Base-by-base conservation (phyloP, 306 rosid genomes). In the Arachis hypogaea region DNA sequence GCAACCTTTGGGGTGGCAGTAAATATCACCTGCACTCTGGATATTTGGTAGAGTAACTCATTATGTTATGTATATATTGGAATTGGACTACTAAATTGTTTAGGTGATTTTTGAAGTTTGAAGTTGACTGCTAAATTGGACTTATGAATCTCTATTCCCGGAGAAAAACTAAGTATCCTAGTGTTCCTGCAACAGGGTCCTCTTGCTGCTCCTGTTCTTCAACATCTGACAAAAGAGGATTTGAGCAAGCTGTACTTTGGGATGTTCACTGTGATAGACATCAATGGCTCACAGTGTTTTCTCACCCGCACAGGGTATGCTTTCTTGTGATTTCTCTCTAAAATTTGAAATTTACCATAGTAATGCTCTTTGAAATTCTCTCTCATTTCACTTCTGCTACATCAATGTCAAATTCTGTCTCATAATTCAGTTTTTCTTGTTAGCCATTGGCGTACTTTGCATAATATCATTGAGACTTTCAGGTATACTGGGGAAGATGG, bases 401-500 rank as follows among this genome's bases (percentile, higher is more conserved):
- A 50, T 61, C 22, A 14, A 4, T 36, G 44, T 18, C 43, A 55
- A 69, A 22, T 22, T 22, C 42, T 18, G 60, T 58, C n/a, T 47
- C 43, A 44, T 66, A 49, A 5, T 68, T 69, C 62, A 61, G 22
- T 16, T 55, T 38, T 50, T 55, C 16, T 62, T 56, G 40, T 63
- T 22, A 28, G 44, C 52, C 64, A 55, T 29, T 46, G 44, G 49
- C 33, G 22, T 64, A 22, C 67, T 46, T 45, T 58, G 64, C 80
- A 50, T 70, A 44, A 70, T 79, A 66, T 73, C 22, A 62, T 63
- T 22, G 79, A 77, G 75, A 64, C 33, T 80, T 72, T 84, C 86
- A 95, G 99, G 81, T 95, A 95, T 84, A 95, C 98, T 7, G 99
- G 99, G 33, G 99, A 95, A 82, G 99, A 95, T 83, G 99, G 99